Conservation (phyloP, 2,329 filamentous ascomycete species). For the Nemania sp. region DNA sequence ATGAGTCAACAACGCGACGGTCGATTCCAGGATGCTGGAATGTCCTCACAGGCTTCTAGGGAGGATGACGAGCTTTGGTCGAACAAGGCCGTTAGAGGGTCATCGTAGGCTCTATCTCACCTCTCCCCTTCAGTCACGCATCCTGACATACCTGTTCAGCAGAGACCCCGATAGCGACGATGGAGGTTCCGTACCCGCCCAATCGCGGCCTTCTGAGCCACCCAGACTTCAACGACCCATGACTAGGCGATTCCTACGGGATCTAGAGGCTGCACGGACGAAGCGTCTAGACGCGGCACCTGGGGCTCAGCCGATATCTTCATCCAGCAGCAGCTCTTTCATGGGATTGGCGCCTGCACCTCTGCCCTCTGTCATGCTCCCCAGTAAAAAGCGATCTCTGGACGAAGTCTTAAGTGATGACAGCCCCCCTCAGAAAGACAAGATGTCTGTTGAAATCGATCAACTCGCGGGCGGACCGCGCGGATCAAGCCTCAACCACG, state of each 20-base stretch:
- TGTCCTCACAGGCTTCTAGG: neutral
- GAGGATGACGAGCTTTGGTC: constrained; percentile 22
- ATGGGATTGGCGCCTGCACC: constrained; percentile 31
- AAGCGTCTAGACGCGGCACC: neutral
- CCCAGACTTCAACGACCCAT: constrained; percentile 12
- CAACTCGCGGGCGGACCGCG: constrained; percentile 21
- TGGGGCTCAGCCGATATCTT: constrained; percentile 11
- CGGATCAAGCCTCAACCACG: neutral
- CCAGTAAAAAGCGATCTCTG: constrained; percentile 31
- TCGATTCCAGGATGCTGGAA: neutral
- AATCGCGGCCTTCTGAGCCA: constrained; percentile 19
- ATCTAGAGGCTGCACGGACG: constrained; percentile 17
- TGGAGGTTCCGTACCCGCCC: neutral
- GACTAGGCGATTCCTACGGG: constrained; percentile 11
- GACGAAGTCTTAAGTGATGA: constrained; percentile 35
- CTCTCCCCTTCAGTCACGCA: neutral
- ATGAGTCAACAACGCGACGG: constrained; percentile 6
- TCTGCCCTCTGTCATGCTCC: constrained; percentile 25
- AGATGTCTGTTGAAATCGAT: constrained; percentile 38
- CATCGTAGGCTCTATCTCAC: constrained; percentile 11
- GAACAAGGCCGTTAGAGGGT: constrained; percentile 22
- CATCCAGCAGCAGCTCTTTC: constrained; percentile 17
- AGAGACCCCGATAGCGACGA: constrained; percentile 18
- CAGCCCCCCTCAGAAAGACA: constrained; percentile 36
- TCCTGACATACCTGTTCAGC: constrained; percentile 10